Conservation (phyloP, 805 yeast genomes). For the Danielia reshetovae region DNA sequence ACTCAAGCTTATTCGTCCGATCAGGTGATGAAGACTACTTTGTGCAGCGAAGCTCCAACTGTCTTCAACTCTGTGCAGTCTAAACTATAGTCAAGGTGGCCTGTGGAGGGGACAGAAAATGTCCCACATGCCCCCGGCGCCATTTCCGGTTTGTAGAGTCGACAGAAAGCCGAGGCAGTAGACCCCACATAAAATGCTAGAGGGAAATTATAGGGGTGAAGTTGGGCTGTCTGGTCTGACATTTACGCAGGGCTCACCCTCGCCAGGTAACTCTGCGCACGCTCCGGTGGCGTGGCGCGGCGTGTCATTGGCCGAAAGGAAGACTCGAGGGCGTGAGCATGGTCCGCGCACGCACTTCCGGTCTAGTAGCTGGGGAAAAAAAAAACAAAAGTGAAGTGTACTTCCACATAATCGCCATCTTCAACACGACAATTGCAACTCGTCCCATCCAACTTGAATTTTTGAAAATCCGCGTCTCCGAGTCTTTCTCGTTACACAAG, state of each 20-base stretch:
- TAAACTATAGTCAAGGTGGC: too few relatives aligned
- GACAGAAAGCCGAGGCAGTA: neutral
- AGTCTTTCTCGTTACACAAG: neutral
- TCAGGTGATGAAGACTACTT: too few relatives aligned
- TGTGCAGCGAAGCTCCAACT: too few relatives aligned
- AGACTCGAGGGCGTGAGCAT: conserved; percentile 11
- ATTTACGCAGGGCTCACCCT: conserved; percentile 4
- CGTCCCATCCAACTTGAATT: neutral
- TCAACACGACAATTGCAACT: neutral
- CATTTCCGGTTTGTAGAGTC: neutral
- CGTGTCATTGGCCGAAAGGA: conserved; percentile 11
- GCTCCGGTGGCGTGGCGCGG: conserved; percentile 11
- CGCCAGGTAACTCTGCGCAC: conserved; percentile 4
- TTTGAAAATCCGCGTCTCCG: neutral
- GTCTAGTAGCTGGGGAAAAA: conserved; percentile 1
- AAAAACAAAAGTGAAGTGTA: conserved; percentile 1
- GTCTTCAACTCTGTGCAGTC: too few relatives aligned
- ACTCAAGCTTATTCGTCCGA: too few relatives aligned
- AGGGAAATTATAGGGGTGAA: neutral
- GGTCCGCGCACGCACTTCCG: conserved; percentile 15
- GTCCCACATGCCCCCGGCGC: neutral
- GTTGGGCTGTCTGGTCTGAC: conserved; percentile 2
- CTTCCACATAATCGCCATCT: neutral
- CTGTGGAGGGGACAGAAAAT: too few relatives aligned
- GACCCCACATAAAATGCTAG: too few relatives aligned